Evolutionary conservation across 1,284 basidiomycete species (phyloP).

Genomic region (Leccinum fallax): DNA sequence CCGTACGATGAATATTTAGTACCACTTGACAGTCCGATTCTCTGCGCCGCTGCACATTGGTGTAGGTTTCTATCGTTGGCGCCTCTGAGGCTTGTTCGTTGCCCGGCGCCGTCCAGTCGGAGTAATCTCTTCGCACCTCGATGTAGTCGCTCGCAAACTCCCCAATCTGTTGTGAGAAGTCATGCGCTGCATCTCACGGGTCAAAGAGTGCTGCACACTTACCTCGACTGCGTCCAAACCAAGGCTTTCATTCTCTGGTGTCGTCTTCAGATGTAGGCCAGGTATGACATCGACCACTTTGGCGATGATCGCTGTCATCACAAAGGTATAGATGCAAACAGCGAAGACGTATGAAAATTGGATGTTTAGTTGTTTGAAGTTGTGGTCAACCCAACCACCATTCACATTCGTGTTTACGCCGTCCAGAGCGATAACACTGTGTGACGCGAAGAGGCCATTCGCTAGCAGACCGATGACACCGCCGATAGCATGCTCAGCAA

Average conservation of each 20-base stretch:
- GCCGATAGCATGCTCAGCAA: conserved; percentile 90
- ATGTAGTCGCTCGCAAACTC: conserved; percentile 81
- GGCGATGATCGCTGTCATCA: conserved; percentile 66
- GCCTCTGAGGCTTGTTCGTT: conserved; percentile 14
- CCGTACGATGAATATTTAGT: not conserved
- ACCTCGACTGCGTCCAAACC: conserved; percentile 91
- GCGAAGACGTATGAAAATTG: conserved; percentile 85
- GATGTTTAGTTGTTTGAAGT: conserved; percentile 79
- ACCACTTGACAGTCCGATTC: conserved; percentile 38
- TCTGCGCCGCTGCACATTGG: conserved; percentile 51
- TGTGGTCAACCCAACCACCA: conserved; percentile 74
- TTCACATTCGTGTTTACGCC: conserved; percentile 67
- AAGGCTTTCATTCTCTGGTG: conserved; percentile 77
- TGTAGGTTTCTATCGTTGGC: conserved; percentile 14
- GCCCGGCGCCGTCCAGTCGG: conserved; percentile 49
- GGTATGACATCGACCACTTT: conserved; percentile 79
- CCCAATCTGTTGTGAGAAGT: conserved; percentile 54
- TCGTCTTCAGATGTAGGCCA: conserved; percentile 72
- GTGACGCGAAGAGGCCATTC: conserved; percentile 80
- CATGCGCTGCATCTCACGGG: not conserved
- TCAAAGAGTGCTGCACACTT: conserved; percentile 26
- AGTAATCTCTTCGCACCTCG: conserved; percentile 69
- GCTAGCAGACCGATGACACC: conserved; percentile 84
- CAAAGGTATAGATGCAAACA: conserved; percentile 64
- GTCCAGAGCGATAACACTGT: conserved; percentile 66